A percentile compares a stretch with the other conserved stretches of the same genome.
Conservation (phyloP, 1,139 yeast species). For the Schizosaccharomyces versatilis region DNA sequence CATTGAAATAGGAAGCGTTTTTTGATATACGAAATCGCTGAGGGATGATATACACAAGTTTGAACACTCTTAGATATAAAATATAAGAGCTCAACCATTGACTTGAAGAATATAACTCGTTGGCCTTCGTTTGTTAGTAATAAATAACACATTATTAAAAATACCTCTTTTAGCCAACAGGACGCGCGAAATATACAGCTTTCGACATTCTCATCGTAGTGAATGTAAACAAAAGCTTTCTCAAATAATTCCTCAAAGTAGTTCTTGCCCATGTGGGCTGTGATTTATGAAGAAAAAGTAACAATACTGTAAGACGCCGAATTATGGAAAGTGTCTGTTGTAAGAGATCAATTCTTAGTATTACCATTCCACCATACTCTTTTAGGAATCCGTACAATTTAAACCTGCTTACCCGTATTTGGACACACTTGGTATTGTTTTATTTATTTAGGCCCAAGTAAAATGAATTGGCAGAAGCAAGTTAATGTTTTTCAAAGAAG, state of each 20-base stretch:
- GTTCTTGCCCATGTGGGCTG: neutral
- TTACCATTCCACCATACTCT: too few species aligned
- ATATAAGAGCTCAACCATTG: neutral
- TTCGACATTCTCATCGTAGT: neutral
- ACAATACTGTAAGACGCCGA: too few species aligned
- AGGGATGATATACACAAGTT: neutral
- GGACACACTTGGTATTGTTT: too few species aligned
- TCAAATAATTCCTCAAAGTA: slow-evolving; percentile 1
- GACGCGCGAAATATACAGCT: neutral
- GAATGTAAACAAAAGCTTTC: neutral
- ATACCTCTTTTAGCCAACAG: neutral
- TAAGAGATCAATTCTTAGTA: too few species aligned
- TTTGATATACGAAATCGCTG: neutral
- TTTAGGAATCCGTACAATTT: too few species aligned
- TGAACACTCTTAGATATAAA: neutral
- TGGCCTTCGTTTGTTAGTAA: neutral
- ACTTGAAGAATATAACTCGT: neutral
- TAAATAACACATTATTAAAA: neutral
- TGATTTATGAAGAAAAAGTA: too few species aligned
- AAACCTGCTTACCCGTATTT: too few species aligned
- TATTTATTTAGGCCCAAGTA: too few species aligned
- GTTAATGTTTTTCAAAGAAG: too few species aligned
- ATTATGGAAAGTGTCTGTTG: too few species aligned
- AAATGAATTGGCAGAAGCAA: too few species aligned
- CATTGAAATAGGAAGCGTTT: neutral